These are phyloP conservation scores for Marasmius sp. DNA, from an alignment of 1,284 basidiomycete species.

Conservation along the genomic window DNA sequence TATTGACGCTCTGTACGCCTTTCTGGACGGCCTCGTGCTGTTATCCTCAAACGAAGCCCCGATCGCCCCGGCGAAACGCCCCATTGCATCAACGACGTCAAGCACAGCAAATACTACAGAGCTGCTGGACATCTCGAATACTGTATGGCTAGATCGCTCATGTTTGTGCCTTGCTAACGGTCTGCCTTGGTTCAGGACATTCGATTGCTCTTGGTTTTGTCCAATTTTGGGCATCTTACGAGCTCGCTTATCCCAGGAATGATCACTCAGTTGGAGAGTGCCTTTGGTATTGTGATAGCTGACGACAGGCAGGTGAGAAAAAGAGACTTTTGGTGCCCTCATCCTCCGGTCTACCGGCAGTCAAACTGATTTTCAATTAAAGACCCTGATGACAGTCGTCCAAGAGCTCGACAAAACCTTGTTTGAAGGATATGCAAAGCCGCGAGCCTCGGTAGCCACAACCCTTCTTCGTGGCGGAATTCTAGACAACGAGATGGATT, in stretches of 20 bases:
- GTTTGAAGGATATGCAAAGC: slow-evolving; percentile 85
- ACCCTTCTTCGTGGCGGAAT: slow-evolving; percentile 79
- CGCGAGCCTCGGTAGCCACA: slow-evolving; percentile 70
- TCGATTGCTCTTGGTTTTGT: slow-evolving; percentile 86
- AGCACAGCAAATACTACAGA: slow-evolving; percentile 47
- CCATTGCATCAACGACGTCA: slow-evolving; percentile 28
- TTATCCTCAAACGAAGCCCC: slow-evolving; percentile 78
- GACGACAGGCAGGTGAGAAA: slow-evolving; percentile 67
- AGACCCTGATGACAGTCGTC: slow-evolving; percentile 80
- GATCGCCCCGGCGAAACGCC: slow-evolving; percentile 40
- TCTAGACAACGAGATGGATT: slow-evolving; percentile 80
- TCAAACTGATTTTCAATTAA: slow-evolving; percentile 11
- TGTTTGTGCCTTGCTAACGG: slow-evolving; percentile 11
- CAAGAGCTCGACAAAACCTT: slow-evolving; percentile 84
- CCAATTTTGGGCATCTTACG: slow-evolving; percentile 83
- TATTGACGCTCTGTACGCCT: slow-evolving; percentile 84
- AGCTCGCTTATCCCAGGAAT: slow-evolving; percentile 75
- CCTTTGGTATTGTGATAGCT: slow-evolving; percentile 75
- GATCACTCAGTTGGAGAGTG: slow-evolving; percentile 77
- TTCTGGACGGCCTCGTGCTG: slow-evolving; percentile 87
- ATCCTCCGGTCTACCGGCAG: background rate
- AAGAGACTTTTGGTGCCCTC: slow-evolving; percentile 5
- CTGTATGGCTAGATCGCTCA: slow-evolving; percentile 41
- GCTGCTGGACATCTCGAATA: slow-evolving; percentile 58
- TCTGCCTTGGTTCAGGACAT: slow-evolving; percentile 60